These are phyloP conservation scores for Globisporangium radiosum DNA, from an alignment of 352 stramenopile species.

Conservation along the genomic window DNA sequence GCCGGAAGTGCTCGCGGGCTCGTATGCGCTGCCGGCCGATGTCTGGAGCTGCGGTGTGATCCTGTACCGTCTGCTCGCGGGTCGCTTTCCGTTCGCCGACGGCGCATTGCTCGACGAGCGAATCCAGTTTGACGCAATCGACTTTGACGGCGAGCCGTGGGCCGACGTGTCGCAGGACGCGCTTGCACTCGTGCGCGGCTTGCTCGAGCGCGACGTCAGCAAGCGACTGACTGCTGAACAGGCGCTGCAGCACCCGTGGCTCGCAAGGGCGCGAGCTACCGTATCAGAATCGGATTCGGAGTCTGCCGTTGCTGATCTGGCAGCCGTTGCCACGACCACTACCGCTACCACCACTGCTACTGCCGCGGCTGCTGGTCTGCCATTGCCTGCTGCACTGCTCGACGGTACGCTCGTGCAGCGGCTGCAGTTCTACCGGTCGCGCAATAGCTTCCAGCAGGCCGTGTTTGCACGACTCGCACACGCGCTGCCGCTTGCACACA, in stretches of 20 bases:
- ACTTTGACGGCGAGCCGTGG: conserved; percentile 45
- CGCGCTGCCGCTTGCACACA: conserved; percentile 41
- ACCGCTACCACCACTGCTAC: no score
- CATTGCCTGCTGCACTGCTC: conserved; percentile 16
- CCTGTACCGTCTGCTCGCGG: conserved; percentile 97
- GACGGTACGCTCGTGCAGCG: conserved; percentile 67
- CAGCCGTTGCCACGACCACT: no score
- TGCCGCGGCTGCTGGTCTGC: no score
- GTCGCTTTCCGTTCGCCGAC: conserved; percentile 97
- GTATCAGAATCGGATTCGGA: neutral
- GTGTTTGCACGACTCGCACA: conserved; percentile 54
- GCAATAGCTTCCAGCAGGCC: conserved; percentile 63
- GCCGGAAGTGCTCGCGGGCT: conserved; percentile 97
- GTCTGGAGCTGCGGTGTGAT: conserved; percentile 99
- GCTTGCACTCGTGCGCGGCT: conserved; percentile 36
- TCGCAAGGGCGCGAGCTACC: conserved; percentile 24
- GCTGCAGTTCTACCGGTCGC: conserved; percentile 64
- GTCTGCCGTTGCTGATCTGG: no score
- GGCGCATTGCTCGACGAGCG: conserved; percentile 47
- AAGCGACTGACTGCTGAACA: conserved; percentile 46
- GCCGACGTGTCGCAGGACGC: conserved; percentile 44
- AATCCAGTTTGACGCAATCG: conserved; percentile 52
- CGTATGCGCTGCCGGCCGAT: conserved; percentile 98
- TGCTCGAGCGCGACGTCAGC: conserved; percentile 43
- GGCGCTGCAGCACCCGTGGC: conserved; percentile 61